Percentiles rank a stretch among this genome's conserved stretches.
phyloP scores from a whole-genome alignment of 2,329 filamentous ascomycete genomes.

The Colletotrichum karsti region DNA sequence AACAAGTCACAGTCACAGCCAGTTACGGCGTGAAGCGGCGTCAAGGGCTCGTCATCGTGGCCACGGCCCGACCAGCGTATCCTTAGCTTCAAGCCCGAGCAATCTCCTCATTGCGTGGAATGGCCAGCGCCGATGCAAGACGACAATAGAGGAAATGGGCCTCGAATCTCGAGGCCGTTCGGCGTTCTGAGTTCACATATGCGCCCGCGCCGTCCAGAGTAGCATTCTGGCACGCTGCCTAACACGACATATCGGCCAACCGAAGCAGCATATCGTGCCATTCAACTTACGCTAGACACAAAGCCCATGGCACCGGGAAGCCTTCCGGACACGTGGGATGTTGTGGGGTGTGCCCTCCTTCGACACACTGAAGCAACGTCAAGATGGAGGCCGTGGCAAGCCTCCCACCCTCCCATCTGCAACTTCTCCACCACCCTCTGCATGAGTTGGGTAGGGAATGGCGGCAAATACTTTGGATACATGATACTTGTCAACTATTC shows the following conservation, averaged over 20 bases:
- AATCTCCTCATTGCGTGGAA: neutral
- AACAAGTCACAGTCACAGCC: neutral
- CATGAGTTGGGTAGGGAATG: neutral
- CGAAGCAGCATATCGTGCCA: slow-evolving; percentile 17
- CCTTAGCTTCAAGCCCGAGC: neutral
- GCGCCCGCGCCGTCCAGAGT: slow-evolving; percentile 5
- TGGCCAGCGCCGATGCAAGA: slow-evolving; percentile 12
- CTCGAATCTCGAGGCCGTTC: neutral
- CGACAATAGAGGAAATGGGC: neutral
- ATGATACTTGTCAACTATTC: neutral
- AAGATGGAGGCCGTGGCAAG: slow-evolving; percentile 2
- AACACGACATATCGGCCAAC: slow-evolving; percentile 2
- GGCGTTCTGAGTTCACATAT: slow-evolving; percentile 2
- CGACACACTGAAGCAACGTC: slow-evolving; percentile 13
- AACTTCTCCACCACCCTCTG: neutral
- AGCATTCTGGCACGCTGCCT: neutral
- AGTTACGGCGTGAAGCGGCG: neutral
- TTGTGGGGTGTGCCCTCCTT: slow-evolving; percentile 20
- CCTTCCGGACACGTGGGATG: slow-evolving; percentile 26
- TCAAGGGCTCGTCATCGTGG: neutral
- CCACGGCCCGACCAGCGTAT: neutral
- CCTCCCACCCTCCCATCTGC: neutral
- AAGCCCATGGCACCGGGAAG: slow-evolving; percentile 10
- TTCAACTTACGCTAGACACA: neutral
- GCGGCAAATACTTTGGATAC: neutral